Base-by-base conservation (phyloP, 179 eudicot species). In the Silene coronaria region DNA sequence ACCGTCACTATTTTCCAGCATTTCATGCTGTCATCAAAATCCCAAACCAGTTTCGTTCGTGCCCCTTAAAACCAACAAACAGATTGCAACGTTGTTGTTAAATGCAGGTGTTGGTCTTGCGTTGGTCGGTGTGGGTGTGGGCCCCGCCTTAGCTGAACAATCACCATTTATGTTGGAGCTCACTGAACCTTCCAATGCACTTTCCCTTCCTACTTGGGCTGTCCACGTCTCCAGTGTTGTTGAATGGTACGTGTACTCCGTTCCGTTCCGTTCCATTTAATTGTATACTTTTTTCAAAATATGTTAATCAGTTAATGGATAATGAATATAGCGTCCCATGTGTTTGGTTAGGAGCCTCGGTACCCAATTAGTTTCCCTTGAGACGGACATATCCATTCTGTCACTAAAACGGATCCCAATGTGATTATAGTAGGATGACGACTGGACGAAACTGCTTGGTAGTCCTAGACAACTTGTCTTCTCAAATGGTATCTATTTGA, bases 161-260 rank as follows among this genome's bases (percentile, higher is more conserved):
- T 77, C 80, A 14, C 81, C 88, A 24, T 79, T 83, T 32, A 66
- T 83, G 81, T 82, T 82, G 65, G 81, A 71, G 19, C 81, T 91
- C 24, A 70, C 67, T 59, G 97, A 91, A 68, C 96, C 97, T 59
- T 45, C 90, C 17, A 94, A 94, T 84, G 98, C 98, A 2, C 94
- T 94, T 70, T 92, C 98, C 13, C 83, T 94, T 8, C 97, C 97
- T 83, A 92, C 97, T 51, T 94, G 97, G 98, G 91, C 92, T 26
- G 82, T 92, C 70, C 97, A 92, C 75, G 96, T 94, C 67, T 92
- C 98, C 82, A 91, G 93, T 67, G 97, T 92, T 70, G 90, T 72
- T 68, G 97, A 91, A 82, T 92, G 97, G 97, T 92, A 73, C 59
- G 66, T 30, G 16, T 73, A 22, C 14, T 42, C 13, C 16, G n/a